phyloP scores from a whole-genome alignment of 164 flowering plant genomes.

The Hamamelis virginiana region DNA sequence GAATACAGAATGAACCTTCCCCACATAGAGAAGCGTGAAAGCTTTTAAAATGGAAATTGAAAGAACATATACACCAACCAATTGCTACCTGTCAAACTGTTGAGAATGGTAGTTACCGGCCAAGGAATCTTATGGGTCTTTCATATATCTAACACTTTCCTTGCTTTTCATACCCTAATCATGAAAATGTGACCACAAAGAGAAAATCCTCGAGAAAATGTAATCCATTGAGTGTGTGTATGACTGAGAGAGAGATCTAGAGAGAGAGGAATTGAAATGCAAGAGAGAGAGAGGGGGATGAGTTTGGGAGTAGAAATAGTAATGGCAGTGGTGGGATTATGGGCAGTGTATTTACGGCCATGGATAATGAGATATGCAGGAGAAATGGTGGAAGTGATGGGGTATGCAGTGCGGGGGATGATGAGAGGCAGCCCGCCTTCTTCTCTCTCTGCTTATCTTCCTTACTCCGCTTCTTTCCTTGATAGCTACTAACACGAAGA shows the following conservation, averaged over 20 bases:
- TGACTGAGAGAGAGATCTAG: neutral
- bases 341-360: slow-evolving; percentile 31
- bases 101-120: slow-evolving; percentile 7
- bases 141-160: neutral
- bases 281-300: slow-evolving; percentile 18
- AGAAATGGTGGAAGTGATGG: slow-evolving; percentile 31
- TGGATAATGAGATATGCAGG: slow-evolving; percentile 25
- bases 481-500: too few species aligned
- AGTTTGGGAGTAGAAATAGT: slow-evolving; percentile 24
- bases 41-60: too few species aligned
- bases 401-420: slow-evolving; percentile 11
- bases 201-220: neutral
- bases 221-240: neutral
- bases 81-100: neutral
- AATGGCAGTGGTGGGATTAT: slow-evolving; percentile 28
- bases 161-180: neutral
- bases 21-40: too few species aligned
- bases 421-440: slow-evolving; percentile 20
- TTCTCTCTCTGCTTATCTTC: slow-evolving; percentile 21
- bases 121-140: too few species aligned
- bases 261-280: slow-evolving; percentile 2
- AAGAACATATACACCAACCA: too few species aligned
- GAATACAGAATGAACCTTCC: too few species aligned
- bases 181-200: neutral
- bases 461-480: slow-evolving; percentile 20